A percentile compares a stretch with the other conserved stretches of the same genome.
Evolutionary conservation across 148 eudicot species (phyloP).

Genomic region (Amaranthus palmeri): DNA sequence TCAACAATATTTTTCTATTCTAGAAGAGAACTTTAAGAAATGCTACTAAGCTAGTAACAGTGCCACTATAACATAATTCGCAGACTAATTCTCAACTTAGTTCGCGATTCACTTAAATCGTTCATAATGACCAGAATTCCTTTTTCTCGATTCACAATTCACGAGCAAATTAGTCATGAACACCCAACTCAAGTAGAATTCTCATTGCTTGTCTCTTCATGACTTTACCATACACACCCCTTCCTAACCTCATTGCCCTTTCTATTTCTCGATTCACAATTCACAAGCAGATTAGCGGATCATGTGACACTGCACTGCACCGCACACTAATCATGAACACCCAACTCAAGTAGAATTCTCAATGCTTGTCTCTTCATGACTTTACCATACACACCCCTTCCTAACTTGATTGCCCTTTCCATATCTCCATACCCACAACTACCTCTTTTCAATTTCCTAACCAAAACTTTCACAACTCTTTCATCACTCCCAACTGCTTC

Average conservation of each 20-base stretch:
- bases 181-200: slow-evolving; percentile 46
- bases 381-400: slow-evolving; percentile 94
- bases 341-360: slow-evolving; percentile 54
- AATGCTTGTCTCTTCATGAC: slow-evolving; percentile 72
- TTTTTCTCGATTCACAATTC: too few species aligned
- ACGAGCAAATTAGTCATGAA: background rate
- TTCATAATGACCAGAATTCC: too few species aligned
- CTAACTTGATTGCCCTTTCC: slow-evolving; percentile 75
- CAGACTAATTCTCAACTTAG: too few species aligned
- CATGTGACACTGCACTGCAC: too few species aligned
- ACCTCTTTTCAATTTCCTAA: slow-evolving; percentile 54
- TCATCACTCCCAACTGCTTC: slow-evolving; percentile 81
- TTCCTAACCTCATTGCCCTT: slow-evolving; percentile 70
- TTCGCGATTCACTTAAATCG: too few species aligned
- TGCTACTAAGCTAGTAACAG: too few species aligned
- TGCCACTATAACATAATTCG: too few species aligned
- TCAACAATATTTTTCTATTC: too few species aligned
- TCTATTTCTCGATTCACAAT: slow-evolving; percentile 54
- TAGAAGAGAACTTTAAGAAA: too few species aligned
- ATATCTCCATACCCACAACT: slow-evolving; percentile 49
- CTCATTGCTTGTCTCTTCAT: slow-evolving; percentile 81
- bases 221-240: slow-evolving; percentile 87
- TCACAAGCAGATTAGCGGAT: slow-evolving; percentile 20
- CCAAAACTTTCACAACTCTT: slow-evolving; percentile 50
- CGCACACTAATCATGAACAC: slow-evolving; percentile 13